Evolutionary conservation across 202 grass and related monocot species (phyloP).

Genomic region (Schoenoplectus tabernaemontani): DNA sequence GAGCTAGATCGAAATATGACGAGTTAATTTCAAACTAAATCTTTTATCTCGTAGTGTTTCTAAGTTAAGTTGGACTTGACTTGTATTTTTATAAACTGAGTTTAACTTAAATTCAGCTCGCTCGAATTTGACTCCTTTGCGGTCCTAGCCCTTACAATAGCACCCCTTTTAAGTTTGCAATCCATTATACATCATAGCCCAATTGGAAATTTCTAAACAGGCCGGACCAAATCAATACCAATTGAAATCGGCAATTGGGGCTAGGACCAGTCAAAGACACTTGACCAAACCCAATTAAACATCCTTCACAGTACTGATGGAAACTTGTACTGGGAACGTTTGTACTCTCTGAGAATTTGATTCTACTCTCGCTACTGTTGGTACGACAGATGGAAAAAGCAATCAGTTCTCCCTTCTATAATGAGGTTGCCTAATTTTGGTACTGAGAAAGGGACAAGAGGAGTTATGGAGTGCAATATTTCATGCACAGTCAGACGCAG

Average conservation of each 20-base stretch:
- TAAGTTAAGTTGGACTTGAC: too few relatives aligned
- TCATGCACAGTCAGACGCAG: too few relatives aligned
- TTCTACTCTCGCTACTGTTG: background rate
- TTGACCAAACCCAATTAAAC: background rate
- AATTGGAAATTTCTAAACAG: background rate
- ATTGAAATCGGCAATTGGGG: background rate
- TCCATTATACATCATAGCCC: background rate
- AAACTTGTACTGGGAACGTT: background rate
- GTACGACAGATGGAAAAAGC: background rate
- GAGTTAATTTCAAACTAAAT: too few relatives aligned
- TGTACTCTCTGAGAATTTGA: background rate
- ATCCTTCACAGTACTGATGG: background rate
- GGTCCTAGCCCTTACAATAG: background rate
- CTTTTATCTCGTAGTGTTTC: too few relatives aligned
- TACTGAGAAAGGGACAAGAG: conserved; percentile 5
- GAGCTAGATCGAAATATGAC: too few relatives aligned
- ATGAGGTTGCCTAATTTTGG: background rate
- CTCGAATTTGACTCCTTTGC: too few relatives aligned
- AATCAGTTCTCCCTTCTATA: background rate
- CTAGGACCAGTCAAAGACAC: background rate
- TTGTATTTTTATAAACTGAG: too few relatives aligned
- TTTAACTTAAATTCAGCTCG: too few relatives aligned
- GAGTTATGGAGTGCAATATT: conserved; percentile 7
- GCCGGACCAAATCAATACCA: background rate
- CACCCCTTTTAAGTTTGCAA: background rate